Conservation (phyloP, 805 yeast species). For the Tetrapisispora iriomotensis region DNA sequence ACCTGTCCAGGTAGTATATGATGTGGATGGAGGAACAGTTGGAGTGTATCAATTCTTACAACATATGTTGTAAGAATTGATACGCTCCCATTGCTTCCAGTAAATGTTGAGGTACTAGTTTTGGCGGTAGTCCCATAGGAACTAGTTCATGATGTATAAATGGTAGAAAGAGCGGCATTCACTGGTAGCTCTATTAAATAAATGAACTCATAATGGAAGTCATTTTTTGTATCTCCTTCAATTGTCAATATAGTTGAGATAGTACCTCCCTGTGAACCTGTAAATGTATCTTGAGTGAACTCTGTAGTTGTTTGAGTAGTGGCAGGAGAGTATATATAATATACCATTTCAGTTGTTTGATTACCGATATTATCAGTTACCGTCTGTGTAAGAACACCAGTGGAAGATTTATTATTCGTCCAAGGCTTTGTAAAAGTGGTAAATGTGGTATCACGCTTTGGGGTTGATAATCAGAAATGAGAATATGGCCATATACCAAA, state of each 20-base stretch:
- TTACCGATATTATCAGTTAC: not conserved
- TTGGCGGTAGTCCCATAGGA: not conserved
- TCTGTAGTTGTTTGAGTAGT: not conserved
- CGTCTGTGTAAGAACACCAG: not conserved
- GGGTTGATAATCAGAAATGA: not conserved
- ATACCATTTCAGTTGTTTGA: not conserved
- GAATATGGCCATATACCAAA: constrained; percentile 2
- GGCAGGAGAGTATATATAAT: not conserved
- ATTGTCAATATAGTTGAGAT: not conserved
- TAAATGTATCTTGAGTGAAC: not conserved
- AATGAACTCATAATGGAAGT: not conserved
- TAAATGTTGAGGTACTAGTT: not conserved
- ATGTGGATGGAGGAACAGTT: too few species aligned
- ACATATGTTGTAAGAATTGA: not conserved
- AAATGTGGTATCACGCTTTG: not conserved
- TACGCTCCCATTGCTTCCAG: not conserved
- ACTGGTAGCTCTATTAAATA: not conserved
- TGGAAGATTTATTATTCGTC: not conserved
- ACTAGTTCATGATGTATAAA: not conserved
- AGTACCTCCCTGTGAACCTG: not conserved
- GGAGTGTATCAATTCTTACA: not conserved
- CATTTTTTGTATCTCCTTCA: not conserved
- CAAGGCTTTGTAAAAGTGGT: not conserved
- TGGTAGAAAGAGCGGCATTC: not conserved
- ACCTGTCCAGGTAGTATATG: not conserved